Percentiles rank a stretch among this genome's conserved stretches.
These are phyloP conservation scores for Suillus weaverae DNA, from an alignment of 768 basidiomycete species.

Conservation along the genomic window DNA sequence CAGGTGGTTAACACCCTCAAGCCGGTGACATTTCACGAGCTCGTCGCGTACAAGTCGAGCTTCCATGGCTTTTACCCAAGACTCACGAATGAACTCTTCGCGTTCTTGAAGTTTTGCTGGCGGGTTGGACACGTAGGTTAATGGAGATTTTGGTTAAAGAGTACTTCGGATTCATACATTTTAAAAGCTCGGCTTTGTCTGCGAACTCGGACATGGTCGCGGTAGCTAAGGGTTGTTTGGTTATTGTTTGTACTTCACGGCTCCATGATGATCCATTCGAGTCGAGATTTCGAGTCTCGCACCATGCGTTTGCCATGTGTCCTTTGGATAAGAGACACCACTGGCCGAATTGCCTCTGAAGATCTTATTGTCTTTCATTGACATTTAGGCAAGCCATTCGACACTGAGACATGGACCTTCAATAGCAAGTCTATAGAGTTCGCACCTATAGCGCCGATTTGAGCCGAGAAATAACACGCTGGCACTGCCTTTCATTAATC, in stretches of 20 bases:
- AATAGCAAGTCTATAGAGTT: too few species aligned
- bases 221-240: constrained; percentile 4
- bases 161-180: constrained; percentile 20
- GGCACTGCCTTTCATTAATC: background rate
- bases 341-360: background rate
- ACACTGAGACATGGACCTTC: background rate
- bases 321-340: background rate
- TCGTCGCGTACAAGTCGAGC: constrained; percentile 84
- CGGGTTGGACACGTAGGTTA: background rate
- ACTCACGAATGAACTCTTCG: constrained; percentile 80
- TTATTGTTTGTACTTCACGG: constrained; percentile 9
- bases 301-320: background rate
- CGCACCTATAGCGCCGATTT: background rate
- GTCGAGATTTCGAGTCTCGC: background rate
- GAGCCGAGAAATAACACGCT: background rate
- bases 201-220: constrained; percentile 28
- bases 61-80: constrained; percentile 96
- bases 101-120: constrained; percentile 66
- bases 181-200: constrained; percentile 34
- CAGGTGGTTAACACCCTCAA: constrained; percentile 90
- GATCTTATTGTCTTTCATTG: background rate
- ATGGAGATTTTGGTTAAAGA: constrained; percentile 3
- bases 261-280: background rate
- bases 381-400: background rate
- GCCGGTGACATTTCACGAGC: constrained; percentile 83